Base-by-base conservation (phyloP, 306 rosid species). In the Cicer cuneatum region DNA sequence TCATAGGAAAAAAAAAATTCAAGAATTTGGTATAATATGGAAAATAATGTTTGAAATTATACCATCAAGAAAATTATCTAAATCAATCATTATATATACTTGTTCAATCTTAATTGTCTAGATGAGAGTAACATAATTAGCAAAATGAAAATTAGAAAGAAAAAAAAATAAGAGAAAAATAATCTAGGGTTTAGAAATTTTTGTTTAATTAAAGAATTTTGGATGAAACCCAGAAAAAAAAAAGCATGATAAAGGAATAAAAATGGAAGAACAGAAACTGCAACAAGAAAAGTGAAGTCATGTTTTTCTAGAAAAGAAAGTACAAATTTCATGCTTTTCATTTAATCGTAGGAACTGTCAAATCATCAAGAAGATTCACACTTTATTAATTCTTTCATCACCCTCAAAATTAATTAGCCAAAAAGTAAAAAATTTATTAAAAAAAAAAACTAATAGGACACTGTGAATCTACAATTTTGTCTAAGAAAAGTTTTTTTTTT, bases 241-340 rank as follows among this genome's bases (percentile, higher is more conserved):
- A 24, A 48, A 71, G 33, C 12, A 14, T 75, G 69, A 52, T n/a
- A 79, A 66, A 43, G 21, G 61, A 57, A 43, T 68, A 49, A 78
- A 70, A 81, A 56, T 73, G 78, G 54, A 67, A 74, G 63, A 46
- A 33, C 74, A 80, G 78, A 82, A 67, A 75, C 87, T 69, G 87
- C 61, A 69, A 77, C 57, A 61, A 56, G 81, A 81, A 65, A 75
- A 84, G 82, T 80, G 59, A 63, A 47, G 38, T 79, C 86, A 73
- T 80, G 83, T 77, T 88, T 81, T 85, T 81, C 78, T 65, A 77
- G 85, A 65, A 66, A 42, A 33, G 16, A 33, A 12, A 85, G 89
- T 84, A 76, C 80, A 7, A 61, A 40, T 73, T 83, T 72, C 68
- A 71, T 74, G 75, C 74, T 65, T 61, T 68, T 73, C 64, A 76